phyloP scores from a whole-genome alignment of 2,329 filamentous ascomycete genomes.

The Talaromyces sp. region DNA sequence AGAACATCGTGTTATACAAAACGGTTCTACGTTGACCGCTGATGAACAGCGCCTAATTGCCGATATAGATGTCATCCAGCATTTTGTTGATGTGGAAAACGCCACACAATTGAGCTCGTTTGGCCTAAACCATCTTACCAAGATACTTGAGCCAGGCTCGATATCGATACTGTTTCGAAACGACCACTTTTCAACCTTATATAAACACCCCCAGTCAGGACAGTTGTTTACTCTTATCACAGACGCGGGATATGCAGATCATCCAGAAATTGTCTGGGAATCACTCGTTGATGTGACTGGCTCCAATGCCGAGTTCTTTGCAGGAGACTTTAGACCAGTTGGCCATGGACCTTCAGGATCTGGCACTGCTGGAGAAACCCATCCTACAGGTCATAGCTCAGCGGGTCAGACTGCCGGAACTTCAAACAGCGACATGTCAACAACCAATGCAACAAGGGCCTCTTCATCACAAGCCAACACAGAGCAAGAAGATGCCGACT shows the following conservation, averaged over 20 bases:
- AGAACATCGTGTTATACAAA: slow-evolving; percentile 65
- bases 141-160: slow-evolving; percentile 66
- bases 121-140: slow-evolving; percentile 69
- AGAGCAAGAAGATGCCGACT: slow-evolving; percentile 65
- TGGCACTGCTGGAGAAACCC: neutral
- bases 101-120: slow-evolving; percentile 82
- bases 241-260: slow-evolving; percentile 80
- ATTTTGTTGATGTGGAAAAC: slow-evolving; percentile 66
- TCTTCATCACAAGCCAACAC: slow-evolving; percentile 14
- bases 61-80: slow-evolving; percentile 78
- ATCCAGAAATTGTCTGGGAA: slow-evolving; percentile 95
- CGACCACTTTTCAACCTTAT: slow-evolving; percentile 92
- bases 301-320: slow-evolving; percentile 74
- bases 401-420: slow-evolving; percentile 14
- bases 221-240: slow-evolving; percentile 82
- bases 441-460: neutral
- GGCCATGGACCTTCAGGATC: slow-evolving; percentile 44
- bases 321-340: slow-evolving; percentile 85
- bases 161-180: slow-evolving; percentile 93
- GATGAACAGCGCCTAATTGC: slow-evolving; percentile 71
- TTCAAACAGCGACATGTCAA: slow-evolving; percentile 8
- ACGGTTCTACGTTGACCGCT: slow-evolving; percentile 56
- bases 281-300: slow-evolving; percentile 84
- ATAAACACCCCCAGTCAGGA: slow-evolving; percentile 74
- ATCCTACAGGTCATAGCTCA: slow-evolving; percentile 19